These are phyloP conservation scores for Amoeboradix gromovi DNA, from an alignment of 371 early-diverging fungal genomes.

Conservation along the genomic window DNA sequence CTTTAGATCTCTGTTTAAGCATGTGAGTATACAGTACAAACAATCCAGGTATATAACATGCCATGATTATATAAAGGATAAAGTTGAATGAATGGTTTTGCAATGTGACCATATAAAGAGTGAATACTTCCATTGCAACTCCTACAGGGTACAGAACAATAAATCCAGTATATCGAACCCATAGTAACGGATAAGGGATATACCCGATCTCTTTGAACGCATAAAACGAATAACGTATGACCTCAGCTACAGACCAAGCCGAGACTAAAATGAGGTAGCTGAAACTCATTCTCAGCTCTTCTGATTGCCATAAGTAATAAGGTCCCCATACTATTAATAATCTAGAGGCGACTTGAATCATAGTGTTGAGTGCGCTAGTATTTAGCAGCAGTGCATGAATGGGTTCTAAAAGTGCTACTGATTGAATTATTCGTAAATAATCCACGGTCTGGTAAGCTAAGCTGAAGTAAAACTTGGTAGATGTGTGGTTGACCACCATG, in stretches of 20 bases:
- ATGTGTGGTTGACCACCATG: not conserved
- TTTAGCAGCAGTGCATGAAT: slow-evolving; percentile 21
- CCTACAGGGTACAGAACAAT: slow-evolving; percentile 65
- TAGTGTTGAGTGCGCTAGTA: slow-evolving; percentile 42
- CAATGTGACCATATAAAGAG: not conserved
- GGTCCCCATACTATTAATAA: slow-evolving; percentile 54
- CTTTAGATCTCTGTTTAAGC: slow-evolving; percentile 47
- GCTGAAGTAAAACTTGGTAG: not conserved
- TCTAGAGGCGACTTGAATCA: slow-evolving; percentile 56
- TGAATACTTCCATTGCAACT: slow-evolving; percentile 6
- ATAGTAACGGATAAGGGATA: slow-evolving; percentile 1
- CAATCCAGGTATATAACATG: slow-evolving; percentile 20
- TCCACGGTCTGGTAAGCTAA: not conserved
- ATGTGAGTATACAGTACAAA: slow-evolving; percentile 62
- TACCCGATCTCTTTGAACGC: slow-evolving; percentile 26
- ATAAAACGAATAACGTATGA: slow-evolving; percentile 58
- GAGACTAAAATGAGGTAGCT: slow-evolving; percentile 43
- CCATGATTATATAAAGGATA: not conserved
- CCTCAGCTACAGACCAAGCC: slow-evolving; percentile 74
- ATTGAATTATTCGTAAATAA: not conserved
- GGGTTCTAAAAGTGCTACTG: not conserved
- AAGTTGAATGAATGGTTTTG: not conserved
- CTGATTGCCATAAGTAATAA: slow-evolving; percentile 24
- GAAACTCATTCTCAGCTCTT: not conserved
- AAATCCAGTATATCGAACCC: slow-evolving; percentile 48